Evolutionary conservation across 2,329 filamentous ascomycete species (phyloP), one percentile per base, ranked within the genome.

Genomic region (Penicillium hesseltinei): DNA sequence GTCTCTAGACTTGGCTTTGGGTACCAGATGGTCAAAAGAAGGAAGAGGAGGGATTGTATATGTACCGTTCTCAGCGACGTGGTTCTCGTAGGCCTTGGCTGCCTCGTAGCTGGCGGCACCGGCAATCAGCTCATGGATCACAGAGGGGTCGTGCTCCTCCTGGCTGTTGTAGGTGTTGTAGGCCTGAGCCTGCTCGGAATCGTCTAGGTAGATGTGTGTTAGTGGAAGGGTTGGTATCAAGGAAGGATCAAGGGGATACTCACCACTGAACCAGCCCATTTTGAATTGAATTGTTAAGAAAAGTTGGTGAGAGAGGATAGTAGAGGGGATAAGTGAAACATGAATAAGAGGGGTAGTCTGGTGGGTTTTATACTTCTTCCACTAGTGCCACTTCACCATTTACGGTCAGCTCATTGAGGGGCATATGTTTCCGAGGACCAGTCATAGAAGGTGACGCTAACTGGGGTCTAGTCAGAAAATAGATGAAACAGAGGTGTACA

Each of bases 81-180:
- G 81, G 70, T 91, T 84, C 77, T 92, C 89, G 69, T 88, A 92
- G 31, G 88, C 79, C 80, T 91, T 91, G 82, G 92, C 88, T 66
- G 87, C 90, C 66, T 87, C 87, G 72, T 91, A 94, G 61, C 87
- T 85, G 52, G 89, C 90, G 54, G 86, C 90, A 61, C 89, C 89
- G 60, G 87, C 89, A 54, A 94, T 73, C 52, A 91, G 71, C 78
- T 94, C 90, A 75, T 94, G 90, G 66, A 82, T 82, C 68, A 89
- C 77, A 69, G 82, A 83, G 63, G 83, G 80, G 74, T 90, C 75
- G 77, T 90, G 81, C 56, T 80, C 60, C 23, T 36, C 46, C 58
- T 19, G 59, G 57, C 31, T 7, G 17, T 29, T 48, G 45, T 21
- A 23, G 71, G 51, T 77, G 70, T 65, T 17, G 61, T 79, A 72